phyloP scores from a whole-genome alignment of 2,329 filamentous ascomycete genomes.

The Thermothelomyces thermophilus region DNA sequence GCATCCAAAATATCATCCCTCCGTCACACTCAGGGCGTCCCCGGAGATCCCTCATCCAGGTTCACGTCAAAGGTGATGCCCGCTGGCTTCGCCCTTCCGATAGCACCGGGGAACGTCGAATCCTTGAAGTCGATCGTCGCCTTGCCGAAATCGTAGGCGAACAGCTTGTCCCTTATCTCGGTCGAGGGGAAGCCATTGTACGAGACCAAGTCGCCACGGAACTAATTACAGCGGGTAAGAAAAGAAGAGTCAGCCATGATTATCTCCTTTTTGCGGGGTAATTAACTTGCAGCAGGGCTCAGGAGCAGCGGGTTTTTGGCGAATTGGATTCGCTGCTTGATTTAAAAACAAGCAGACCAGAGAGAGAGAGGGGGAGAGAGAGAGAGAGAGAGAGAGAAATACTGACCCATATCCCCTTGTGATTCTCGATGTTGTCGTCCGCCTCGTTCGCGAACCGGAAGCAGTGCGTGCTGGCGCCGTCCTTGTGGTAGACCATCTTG shows the following conservation, averaged over 20 bases:
- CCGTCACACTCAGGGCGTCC: slow-evolving; percentile 11
- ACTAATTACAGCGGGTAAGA: too few species aligned
- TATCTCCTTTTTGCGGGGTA: too few species aligned
- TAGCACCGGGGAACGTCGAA: slow-evolving; percentile 17
- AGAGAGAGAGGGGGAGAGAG: too few species aligned
- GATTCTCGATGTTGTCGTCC: slow-evolving; percentile 30
- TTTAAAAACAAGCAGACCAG: too few species aligned
- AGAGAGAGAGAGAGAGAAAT: too few species aligned
- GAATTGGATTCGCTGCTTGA: too few species aligned
- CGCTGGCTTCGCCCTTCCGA: slow-evolving; percentile 19
- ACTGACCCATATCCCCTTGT: slow-evolving; percentile 26
- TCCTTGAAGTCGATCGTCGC: slow-evolving; percentile 25
- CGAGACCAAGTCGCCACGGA: slow-evolving; percentile 27
- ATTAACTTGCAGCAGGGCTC: too few species aligned
- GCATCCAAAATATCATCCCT: too few species aligned
- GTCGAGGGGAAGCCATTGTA: slow-evolving; percentile 29
- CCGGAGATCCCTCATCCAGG: slow-evolving; percentile 23
- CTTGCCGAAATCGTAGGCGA: slow-evolving; percentile 24
- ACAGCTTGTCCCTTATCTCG: slow-evolving; percentile 21
- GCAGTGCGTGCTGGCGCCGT: slow-evolving; percentile 30
- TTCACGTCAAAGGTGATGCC: slow-evolving; percentile 21
- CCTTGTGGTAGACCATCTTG: slow-evolving; percentile 37
- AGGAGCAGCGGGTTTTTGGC: too few species aligned
- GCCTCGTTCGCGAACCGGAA: slow-evolving; percentile 29
- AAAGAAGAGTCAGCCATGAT: too few species aligned